phyloP scores from a whole-genome alignment of 208 protist genomes.

The Crithidia bombi region DNA sequence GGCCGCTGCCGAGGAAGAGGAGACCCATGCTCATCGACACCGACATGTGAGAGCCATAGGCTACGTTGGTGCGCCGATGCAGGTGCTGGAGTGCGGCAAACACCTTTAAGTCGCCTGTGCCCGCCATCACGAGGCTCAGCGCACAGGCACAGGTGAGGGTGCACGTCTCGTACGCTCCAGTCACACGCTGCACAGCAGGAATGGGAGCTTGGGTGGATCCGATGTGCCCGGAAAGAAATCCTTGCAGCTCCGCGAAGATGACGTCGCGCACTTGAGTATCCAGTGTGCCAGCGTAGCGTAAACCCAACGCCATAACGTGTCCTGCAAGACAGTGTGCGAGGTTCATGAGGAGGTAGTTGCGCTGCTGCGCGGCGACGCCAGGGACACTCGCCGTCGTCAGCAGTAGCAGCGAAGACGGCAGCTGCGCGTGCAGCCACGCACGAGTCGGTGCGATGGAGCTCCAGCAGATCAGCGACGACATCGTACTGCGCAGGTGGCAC shows the following conservation, averaged over 20 bases:
- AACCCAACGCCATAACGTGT: slow-evolving; percentile 65
- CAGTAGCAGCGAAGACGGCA: slow-evolving; percentile 53
- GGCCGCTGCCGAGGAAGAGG: slow-evolving; percentile 94
- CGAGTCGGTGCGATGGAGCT: slow-evolving; percentile 49
- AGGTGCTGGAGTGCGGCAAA: slow-evolving; percentile 79
- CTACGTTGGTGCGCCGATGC: slow-evolving; percentile 54
- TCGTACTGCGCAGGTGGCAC: slow-evolving; percentile 77
- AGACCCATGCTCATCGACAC: slow-evolving; percentile 94
- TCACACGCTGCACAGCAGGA: slow-evolving; percentile 66
- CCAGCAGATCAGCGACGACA: slow-evolving; percentile 77
- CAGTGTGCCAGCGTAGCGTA: slow-evolving; percentile 86
- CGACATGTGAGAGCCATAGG: slow-evolving; percentile 95
- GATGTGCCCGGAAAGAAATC: slow-evolving; percentile 66
- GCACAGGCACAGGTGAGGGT: slow-evolving; percentile 72
- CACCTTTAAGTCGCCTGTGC: slow-evolving; percentile 87
- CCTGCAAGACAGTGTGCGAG: slow-evolving; percentile 79
- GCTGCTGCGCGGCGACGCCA: slow-evolving; percentile 55
- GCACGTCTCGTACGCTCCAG: slow-evolving; percentile 77
- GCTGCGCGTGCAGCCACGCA: slow-evolving; percentile 53
- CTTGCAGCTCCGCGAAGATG: slow-evolving; percentile 69
- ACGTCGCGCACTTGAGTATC: slow-evolving; percentile 51
- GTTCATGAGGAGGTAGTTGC: slow-evolving; percentile 82
- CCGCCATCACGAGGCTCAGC: slow-evolving; percentile 90
- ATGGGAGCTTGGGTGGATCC: slow-evolving; percentile 59
- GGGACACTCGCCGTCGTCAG: slow-evolving; percentile 12